Evolutionary conservation across 2,329 filamentous ascomycete genomes (phyloP), one percentile per base, ranked within the genome.

Genomic region (Trichocomaceae sp.): DNA sequence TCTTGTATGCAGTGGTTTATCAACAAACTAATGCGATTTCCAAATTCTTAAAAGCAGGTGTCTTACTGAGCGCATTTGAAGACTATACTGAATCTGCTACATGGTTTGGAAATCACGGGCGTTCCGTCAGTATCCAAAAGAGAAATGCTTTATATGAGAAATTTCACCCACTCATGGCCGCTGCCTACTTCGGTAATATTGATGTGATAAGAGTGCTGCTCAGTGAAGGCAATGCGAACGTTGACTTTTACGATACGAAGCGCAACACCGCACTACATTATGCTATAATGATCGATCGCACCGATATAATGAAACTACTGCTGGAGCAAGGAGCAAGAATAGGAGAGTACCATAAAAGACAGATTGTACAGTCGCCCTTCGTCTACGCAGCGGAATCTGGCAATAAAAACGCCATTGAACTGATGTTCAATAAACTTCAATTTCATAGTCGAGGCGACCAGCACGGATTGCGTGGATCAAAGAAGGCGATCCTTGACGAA

Each of bases 381-480:
- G 31, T 53, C 2, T 7, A 20, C 23, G 44, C 44, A 31, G 44
- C 44, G n/a, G 2, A 22, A 20, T 7, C n/a, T 47, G 44, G 33
- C 12, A 47, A 53, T 37, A 47, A 22, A 41, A 15, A 23, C 31
- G 51, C 51, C 3, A 20, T 47, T 53, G 44, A 47, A 7, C 12
- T 53, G 33, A 42, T 53, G 13, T 39, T 47, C 33, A 53, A 47
- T 31, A 31, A 52, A 22, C 50, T 49, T 49, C 47, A 49, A 23
- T 26, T 47, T 52, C 50, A 31, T 7, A 47, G 19, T 47, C 50
- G 41, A 52, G 26, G 44, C 50, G 23, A 31, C 31, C 31, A 52
- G 26, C 29, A 9, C 29, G 29, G 41, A 13, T 29, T 47, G 20
- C n/a, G 31, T 47, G 50, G 29, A 41, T 9, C 31, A 50, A 9